Evolutionary conservation across 331 rosid species (phyloP).

Genomic region (Prunus yedoensis): DNA sequence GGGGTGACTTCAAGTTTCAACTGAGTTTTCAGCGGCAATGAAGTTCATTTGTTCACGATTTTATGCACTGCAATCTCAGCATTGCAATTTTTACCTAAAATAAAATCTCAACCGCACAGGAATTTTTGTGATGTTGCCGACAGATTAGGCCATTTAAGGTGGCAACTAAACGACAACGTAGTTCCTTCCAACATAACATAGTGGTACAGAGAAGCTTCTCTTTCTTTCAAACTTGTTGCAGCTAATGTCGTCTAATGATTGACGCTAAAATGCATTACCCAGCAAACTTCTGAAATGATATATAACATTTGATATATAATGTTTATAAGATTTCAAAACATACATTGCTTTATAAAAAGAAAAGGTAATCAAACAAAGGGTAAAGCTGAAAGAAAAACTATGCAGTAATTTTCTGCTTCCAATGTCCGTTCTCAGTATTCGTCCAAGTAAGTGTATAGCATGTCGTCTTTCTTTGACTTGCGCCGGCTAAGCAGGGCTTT

Average conservation of each 20-base stretch:
- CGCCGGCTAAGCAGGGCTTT: conserved; percentile 97
- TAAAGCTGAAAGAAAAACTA: conserved; percentile 32
- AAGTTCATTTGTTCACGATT: too few relatives aligned
- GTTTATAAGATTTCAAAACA: not conserved
- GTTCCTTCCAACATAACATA: not conserved
- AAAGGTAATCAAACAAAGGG: conserved; percentile 12
- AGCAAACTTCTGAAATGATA: not conserved
- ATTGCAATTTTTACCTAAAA: too few relatives aligned
- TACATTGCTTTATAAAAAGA: conserved; percentile 16
- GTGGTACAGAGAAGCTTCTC: too few relatives aligned
- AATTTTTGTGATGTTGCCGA: not conserved
- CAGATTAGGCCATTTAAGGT: not conserved
- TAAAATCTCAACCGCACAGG: too few relatives aligned
- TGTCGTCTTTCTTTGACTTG: conserved; percentile 96
- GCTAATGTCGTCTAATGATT: not conserved
- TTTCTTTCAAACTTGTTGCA: not conserved
- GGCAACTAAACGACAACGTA: not conserved
- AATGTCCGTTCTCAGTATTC: conserved; percentile 60
- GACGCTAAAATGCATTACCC: not conserved
- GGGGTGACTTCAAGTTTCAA: too few relatives aligned
- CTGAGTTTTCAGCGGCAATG: too few relatives aligned
- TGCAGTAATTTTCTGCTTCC: conserved; percentile 39
- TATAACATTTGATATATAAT: not conserved
- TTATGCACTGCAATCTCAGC: too few relatives aligned
- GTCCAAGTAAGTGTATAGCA: conserved; percentile 83